Evolutionary conservation across 2,329 filamentous ascomycete species (phyloP), one percentile per base, ranked within the genome.

Genomic region (Colletotrichum tamarilloi): DNA sequence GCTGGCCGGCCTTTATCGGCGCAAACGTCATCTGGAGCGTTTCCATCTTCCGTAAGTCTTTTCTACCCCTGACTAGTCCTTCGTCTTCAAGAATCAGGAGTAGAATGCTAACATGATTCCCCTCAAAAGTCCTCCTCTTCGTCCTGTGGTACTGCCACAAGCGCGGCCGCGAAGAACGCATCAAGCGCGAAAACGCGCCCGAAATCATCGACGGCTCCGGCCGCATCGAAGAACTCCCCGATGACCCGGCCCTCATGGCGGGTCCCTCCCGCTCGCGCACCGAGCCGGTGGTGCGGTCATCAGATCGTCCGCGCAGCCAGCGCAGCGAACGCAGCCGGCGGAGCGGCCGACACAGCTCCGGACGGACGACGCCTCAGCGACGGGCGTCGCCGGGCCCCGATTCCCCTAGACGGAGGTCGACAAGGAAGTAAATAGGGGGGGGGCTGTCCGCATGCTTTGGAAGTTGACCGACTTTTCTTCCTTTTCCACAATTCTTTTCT

Each of bases 111-210:
- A 78, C 60, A 16, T 3, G 14, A 56, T 14, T 28, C 8, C 7
- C 11, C 24, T 6, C 1, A 68, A 9, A 4, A 94, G 94, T 98
- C 67, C 88, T 98, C 19, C 89, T 99, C 69, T 97, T 98, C 80
- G 94, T 97, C 57, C 92, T 98, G 78, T 99, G 96, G 95, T 99
- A 98, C 84, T 98, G 95, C 84, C 93, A 98, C 84, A 98, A 98
- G 86, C 93, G 97, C 67, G 97, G 97, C 52, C 91, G 91, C 57
- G 96, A 99, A 84, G 92, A 92, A 7, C 90, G 97, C 63, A 89
- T 98, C 14, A 92, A 93, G 79, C 90, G 82, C 63, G 88, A 90
- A 78, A 84, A 84, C 65, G 76, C 81, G 1, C 82, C 80, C 12
- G 77, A 77, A 24, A 74, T 77, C 16, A 76, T 85, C 46, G 83